A percentile compares a stretch with the other conserved stretches of the same genome.
These are phyloP conservation scores for Daldinia grandis DNA, from an alignment of 495 filamentous ascomycete genomes.

Conservation along the genomic window DNA sequence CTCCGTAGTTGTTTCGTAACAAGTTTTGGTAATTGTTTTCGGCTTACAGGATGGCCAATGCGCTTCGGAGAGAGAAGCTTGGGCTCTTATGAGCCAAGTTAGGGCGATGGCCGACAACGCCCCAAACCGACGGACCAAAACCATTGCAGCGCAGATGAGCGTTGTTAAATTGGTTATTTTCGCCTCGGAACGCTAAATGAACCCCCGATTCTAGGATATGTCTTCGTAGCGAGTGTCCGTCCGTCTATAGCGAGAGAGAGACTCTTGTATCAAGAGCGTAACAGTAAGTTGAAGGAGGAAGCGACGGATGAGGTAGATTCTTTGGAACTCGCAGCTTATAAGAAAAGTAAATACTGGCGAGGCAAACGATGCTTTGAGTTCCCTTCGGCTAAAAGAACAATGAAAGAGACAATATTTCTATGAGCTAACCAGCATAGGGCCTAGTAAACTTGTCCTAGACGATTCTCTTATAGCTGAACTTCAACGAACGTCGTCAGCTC, in stretches of 20 bases:
- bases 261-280: slow-evolving; percentile 26
- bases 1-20: slow-evolving; percentile 25
- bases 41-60: slow-evolving; percentile 19
- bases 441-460: slow-evolving; percentile 25
- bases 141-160: slow-evolving; percentile 29
- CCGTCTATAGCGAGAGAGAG: slow-evolving; percentile 36
- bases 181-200: background rate
- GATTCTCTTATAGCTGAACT: slow-evolving; percentile 22
- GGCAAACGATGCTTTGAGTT: slow-evolving; percentile 16
- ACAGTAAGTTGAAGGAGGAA: slow-evolving; percentile 8
- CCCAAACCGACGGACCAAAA: slow-evolving; percentile 27
- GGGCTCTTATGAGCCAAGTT: slow-evolving; percentile 16
- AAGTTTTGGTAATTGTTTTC: slow-evolving; percentile 33
- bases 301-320: slow-evolving; percentile 13
- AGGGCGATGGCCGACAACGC: slow-evolving; percentile 33
- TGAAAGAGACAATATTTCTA: slow-evolving; percentile 14
- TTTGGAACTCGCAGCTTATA: slow-evolving; percentile 18
- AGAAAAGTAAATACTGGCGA: slow-evolving; percentile 7
- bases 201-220: slow-evolving; percentile 9
- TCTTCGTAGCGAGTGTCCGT: slow-evolving; percentile 38
- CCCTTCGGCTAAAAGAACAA: slow-evolving; percentile 24
- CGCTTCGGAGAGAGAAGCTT: slow-evolving; percentile 12
- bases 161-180: slow-evolving; percentile 1
- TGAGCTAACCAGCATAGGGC: slow-evolving; percentile 18
- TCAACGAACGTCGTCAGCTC: slow-evolving; percentile 24